Base-by-base conservation (phyloP, 495 filamentous ascomycete genomes). In the Neurospora sp. region DNA sequence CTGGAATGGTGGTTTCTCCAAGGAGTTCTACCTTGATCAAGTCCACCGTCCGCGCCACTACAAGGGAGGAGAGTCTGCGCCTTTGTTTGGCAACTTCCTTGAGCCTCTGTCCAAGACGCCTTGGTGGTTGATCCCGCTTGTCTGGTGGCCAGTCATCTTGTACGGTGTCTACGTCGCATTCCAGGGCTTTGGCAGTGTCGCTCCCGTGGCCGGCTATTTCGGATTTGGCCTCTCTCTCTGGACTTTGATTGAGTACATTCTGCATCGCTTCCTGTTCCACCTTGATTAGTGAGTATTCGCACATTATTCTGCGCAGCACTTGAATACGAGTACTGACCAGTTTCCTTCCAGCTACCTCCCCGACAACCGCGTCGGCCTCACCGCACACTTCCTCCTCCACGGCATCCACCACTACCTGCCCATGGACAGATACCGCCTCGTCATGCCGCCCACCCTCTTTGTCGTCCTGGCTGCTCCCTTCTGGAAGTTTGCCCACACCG, bases 331-430 rank as follows among this genome's bases (percentile, higher is more conserved):
- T 27, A 71, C 74, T 81, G 73, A 74, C 68, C 35, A 71, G 73
- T 78, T 69, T 16, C 12, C 8, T 18, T 65, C 37, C 70, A 94
- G 91, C n/a, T 92, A 87, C 77, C 90, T 99, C 46, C 96, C 96
- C 1, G 93, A 99, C 78, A 96, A 98, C 80, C 87, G 93, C 42
- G 91, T 95, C n/a, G 90, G 89, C 71, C 85, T 98, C 73, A 97
- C 94, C 4, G 76, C 90, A 4, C 96, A 99, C 78, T 99, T 99
- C 84, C 82, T 97, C 39, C 91, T 99, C 44, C 96, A 99, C 77
- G 96, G 96, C 59, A 92, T 99, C 75, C 96, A 99, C 78, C 96
- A 99, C 82, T 99, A 97, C 78, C 87, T 99, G 59, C 96, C 96
- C 11, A 98, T 99, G 96, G 96, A 99, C 85, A 94, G 91, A 73